Conservation (phyloP, 2,329 filamentous ascomycete species). For the Magnaporthiopsis rhizophila region DNA sequence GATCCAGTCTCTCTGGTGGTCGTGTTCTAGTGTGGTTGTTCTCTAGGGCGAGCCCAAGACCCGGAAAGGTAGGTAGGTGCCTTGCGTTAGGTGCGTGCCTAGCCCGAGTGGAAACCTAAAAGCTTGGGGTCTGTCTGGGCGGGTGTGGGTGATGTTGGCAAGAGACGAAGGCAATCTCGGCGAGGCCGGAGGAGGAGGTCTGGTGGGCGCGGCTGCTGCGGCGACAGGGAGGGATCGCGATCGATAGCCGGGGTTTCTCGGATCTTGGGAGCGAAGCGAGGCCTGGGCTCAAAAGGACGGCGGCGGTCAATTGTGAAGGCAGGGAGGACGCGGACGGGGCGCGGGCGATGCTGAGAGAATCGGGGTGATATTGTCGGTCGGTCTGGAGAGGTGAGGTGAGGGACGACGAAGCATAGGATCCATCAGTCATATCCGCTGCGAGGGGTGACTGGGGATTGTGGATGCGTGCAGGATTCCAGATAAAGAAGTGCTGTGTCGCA, state of each 20-base stretch:
- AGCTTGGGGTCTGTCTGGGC: neutral
- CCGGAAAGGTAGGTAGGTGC: neutral
- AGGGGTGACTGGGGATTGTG: neutral
- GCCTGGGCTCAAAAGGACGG: neutral
- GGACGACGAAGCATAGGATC: neutral
- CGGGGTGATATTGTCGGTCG: neutral
- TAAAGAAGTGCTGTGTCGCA: neutral
- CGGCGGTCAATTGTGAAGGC: neutral
- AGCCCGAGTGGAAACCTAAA: neutral
- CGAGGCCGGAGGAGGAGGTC: neutral
- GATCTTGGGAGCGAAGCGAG: no score
- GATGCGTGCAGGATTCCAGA: neutral
- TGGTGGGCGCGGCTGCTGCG: no score
- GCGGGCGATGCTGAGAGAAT: neutral
- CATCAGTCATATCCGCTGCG: neutral
- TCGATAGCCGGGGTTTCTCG: no score
- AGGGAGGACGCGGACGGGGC: no score
- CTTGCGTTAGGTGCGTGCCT: neutral
- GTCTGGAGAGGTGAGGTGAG: neutral
- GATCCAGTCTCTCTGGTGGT: no score
- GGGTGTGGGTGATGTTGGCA: neutral
- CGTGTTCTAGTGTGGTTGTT: neutral
- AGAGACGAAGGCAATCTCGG: neutral
- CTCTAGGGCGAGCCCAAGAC: neutral
- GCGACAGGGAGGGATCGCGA: neutral